Evolutionary conservation across 139 green algal genomes (phyloP), one percentile per base, ranked within the genome.

Genomic region (Chlamydomonas sphaeroides): DNA sequence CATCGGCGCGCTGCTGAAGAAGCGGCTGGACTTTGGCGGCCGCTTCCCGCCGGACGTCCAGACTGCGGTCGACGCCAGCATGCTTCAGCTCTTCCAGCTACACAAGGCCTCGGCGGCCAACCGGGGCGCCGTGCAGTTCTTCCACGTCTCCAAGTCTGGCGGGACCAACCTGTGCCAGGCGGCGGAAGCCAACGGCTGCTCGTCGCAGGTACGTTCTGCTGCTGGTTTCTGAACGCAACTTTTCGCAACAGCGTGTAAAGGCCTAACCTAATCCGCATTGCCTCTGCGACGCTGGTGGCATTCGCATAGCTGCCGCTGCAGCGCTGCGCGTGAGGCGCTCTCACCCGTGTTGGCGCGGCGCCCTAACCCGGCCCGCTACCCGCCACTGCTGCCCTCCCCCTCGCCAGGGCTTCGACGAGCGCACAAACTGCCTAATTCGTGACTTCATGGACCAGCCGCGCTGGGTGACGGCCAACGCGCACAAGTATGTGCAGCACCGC

Each of bases 141-240:
- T 90, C 69, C 86, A 89, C 38, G 78, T 89, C 59, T 79, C 57
- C 80, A 89, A 89, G 51, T 89, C 85, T 0, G 85, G 85, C n/a
- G 85, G 85, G 18, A 89, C 85, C 42, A 89, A 86, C 72, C 63
- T 89, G 65, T 89, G 85, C 85, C 63, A 78, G 75, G 8, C 53
- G 10, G 86, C 81, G 5, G 48, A 85, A 49, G 39, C 70, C 62
- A 90, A 90, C 70, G 80, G 80, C 65, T 90, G 86, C 69, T 36
- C 62, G 6, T 72, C 69, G 5, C n/a, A n/a, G n/a, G n/a, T n/a
- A n/a, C n/a, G n/a, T n/a, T n/a, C n/a, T n/a, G n/a, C n/a, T n/a
- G n/a, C n/a, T n/a, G n/a, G n/a, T n/a, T n/a, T n/a, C n/a, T n/a
- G n/a, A n/a, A n/a, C n/a, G n/a, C n/a, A n/a, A n/a, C n/a, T n/a